Evolutionary conservation across 441 rosid species (phyloP).

Genomic region (Kokia cookei): DNA sequence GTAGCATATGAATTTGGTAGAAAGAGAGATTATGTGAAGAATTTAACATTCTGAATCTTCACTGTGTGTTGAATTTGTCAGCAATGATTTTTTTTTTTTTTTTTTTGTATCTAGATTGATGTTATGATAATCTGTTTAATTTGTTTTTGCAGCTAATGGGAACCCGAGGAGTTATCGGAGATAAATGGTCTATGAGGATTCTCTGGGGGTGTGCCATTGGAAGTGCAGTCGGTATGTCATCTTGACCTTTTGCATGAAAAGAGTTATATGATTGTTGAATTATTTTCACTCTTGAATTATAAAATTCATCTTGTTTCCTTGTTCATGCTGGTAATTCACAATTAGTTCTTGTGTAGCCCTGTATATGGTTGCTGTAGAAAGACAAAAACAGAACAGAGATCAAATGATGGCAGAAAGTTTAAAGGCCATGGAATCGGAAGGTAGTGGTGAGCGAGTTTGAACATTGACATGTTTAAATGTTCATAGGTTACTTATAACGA

Average conservation of each 20-base stretch:
- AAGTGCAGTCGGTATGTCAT: slow-evolving; percentile 58
- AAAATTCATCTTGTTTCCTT: not conserved
- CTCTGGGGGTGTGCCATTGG: slow-evolving; percentile 87
- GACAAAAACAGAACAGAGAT: slow-evolving; percentile 70
- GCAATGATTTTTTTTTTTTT: not conserved
- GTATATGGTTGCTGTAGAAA: slow-evolving; percentile 79
- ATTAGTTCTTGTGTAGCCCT: slow-evolving; percentile 37
- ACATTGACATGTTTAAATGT: slow-evolving; percentile 7
- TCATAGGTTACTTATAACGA: not conserved
- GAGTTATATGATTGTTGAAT: not conserved
- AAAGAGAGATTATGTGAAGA: not conserved
- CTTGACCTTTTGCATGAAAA: not conserved
- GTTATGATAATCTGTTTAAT: not conserved
- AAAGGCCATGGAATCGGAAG: slow-evolving; percentile 47
- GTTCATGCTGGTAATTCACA: not conserved
- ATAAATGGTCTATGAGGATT: slow-evolving; percentile 86
- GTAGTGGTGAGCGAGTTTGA: slow-evolving; percentile 41
- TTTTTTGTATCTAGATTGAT: slow-evolving; percentile 2
- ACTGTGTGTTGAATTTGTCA: not conserved
- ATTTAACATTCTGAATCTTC: slow-evolving; percentile 4
- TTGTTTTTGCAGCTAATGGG: slow-evolving; percentile 47
- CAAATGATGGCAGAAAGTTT: slow-evolving; percentile 63
- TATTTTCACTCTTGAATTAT: not conserved
- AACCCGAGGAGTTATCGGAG: slow-evolving; percentile 61
- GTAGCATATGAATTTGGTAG: not conserved